Conservation (phyloP, 1,139 yeast genomes). For the Pichiaceae sp. region DNA sequence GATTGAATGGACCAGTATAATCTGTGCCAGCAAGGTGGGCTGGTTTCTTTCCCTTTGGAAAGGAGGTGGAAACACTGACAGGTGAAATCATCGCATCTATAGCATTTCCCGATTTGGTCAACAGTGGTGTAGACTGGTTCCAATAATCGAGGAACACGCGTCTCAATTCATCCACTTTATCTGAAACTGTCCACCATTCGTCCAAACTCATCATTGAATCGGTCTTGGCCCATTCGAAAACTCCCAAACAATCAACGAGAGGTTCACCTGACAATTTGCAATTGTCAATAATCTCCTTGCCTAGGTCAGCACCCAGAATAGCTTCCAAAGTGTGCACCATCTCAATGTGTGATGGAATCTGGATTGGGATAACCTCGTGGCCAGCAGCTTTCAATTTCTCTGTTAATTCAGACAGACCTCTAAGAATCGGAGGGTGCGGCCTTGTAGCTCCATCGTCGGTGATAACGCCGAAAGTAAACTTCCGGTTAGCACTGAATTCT, state of each 20-base stretch:
- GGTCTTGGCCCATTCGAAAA: not conserved
- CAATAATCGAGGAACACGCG: constrained; percentile 25
- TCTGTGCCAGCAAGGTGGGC: constrained; percentile 4
- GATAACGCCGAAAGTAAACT: constrained; percentile 27
- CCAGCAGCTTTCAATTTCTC: constrained; percentile 25
- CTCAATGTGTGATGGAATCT: constrained; percentile 29
- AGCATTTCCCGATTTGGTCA: constrained; percentile 2
- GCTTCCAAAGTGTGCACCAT: constrained; percentile 15
- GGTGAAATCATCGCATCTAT: constrained; percentile 16
- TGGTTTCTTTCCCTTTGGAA: constrained; percentile 2
- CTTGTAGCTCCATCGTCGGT: constrained; percentile 25
- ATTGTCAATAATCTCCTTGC: constrained; percentile 25
- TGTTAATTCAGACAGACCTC: constrained; percentile 29
- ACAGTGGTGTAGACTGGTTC: constrained; percentile 9
- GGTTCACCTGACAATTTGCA: constrained; percentile 38
- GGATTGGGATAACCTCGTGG: constrained; percentile 36
- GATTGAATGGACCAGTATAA: constrained; percentile 15
- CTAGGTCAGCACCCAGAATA: constrained; percentile 40
- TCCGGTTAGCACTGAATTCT: constrained; percentile 22
- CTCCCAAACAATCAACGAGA: constrained; percentile 12
- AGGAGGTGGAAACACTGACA: constrained; percentile 12
- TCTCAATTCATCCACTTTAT: constrained; percentile 22
- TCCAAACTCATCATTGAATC: constrained; percentile 4
- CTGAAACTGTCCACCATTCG: constrained; percentile 28
- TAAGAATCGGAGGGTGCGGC: constrained; percentile 43